Conservation (phyloP, 495 filamentous ascomycete species). For the Chaetomium fimeti region DNA sequence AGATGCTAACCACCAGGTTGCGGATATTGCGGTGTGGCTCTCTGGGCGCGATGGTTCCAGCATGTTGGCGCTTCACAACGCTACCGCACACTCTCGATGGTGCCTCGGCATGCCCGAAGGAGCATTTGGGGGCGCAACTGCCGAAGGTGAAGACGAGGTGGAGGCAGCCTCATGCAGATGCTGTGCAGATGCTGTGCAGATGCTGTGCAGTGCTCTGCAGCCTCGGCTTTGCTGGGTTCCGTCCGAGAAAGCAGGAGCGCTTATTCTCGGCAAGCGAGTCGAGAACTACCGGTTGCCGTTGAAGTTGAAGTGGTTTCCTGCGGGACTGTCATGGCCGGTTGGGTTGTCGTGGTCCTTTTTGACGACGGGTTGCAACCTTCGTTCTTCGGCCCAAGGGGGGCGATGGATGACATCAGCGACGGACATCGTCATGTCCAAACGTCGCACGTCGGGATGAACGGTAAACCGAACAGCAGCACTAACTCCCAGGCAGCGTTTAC, state of each 20-base stretch:
- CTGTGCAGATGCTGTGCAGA: neutral
- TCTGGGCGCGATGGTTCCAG: neutral
- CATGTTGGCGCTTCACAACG: neutral
- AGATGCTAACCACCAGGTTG: neutral
- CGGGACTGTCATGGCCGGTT: neutral
- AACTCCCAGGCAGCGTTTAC: neutral
- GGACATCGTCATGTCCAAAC: neutral
- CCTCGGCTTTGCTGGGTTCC: neutral
- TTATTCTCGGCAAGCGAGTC: neutral
- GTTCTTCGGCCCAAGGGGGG: neutral
- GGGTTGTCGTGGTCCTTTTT: neutral
- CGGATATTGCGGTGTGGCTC: neutral
- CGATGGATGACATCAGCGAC: conserved; percentile 7
- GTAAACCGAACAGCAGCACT: neutral
- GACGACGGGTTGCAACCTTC: neutral
- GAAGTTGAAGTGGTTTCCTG: neutral
- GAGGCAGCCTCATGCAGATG: neutral
- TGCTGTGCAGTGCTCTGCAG: neutral
- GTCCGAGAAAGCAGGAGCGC: neutral
- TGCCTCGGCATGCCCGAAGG: neutral
- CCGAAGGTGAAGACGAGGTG: neutral
- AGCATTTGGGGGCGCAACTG: neutral
- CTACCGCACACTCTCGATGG: neutral
- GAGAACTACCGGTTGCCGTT: too few relatives aligned
- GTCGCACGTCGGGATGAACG: neutral